These are phyloP conservation scores for Naganishia cerealis DNA, from an alignment of 1,284 basidiomycete genomes.

Conservation along the genomic window DNA sequence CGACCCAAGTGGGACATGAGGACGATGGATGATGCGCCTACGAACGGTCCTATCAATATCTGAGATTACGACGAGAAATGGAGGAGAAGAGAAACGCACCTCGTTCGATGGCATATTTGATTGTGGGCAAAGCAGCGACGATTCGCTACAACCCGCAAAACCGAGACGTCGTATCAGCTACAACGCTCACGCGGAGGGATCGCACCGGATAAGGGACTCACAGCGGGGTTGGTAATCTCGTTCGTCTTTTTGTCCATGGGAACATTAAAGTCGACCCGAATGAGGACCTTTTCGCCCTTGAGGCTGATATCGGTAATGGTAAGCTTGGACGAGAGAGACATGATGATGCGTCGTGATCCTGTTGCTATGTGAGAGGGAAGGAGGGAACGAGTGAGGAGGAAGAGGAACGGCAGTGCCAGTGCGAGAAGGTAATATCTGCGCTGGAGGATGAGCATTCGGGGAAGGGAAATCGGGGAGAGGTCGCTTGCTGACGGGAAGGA, in stretches of 20 bases:
- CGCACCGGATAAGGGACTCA: slow-evolving; percentile 56
- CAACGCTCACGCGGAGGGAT: not conserved
- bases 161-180: not conserved
- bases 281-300: slow-evolving; percentile 81
- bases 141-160: slow-evolving; percentile 67
- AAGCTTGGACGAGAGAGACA: slow-evolving; percentile 95
- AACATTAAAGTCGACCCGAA: slow-evolving; percentile 98
- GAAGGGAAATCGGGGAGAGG: not conserved
- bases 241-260: slow-evolving; percentile 60
- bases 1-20: slow-evolving; percentile 98
- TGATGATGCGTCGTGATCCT: slow-evolving; percentile 54
- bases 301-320: slow-evolving; percentile 89
- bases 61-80: not conserved
- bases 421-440: not conserved
- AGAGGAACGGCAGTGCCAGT: not conserved
- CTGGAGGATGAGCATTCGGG: not conserved
- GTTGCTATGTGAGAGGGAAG: not conserved
- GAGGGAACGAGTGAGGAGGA: not conserved
- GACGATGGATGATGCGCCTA: slow-evolving; percentile 80
- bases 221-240: slow-evolving; percentile 93
- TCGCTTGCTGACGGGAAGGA: not conserved
- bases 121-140: slow-evolving; percentile 91
- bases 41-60: not conserved
- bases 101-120: slow-evolving; percentile 88
- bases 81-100: slow-evolving; percentile 57